Evolutionary conservation across 1,284 basidiomycete species (phyloP).

Genomic region (Inonotus hispidus): DNA sequence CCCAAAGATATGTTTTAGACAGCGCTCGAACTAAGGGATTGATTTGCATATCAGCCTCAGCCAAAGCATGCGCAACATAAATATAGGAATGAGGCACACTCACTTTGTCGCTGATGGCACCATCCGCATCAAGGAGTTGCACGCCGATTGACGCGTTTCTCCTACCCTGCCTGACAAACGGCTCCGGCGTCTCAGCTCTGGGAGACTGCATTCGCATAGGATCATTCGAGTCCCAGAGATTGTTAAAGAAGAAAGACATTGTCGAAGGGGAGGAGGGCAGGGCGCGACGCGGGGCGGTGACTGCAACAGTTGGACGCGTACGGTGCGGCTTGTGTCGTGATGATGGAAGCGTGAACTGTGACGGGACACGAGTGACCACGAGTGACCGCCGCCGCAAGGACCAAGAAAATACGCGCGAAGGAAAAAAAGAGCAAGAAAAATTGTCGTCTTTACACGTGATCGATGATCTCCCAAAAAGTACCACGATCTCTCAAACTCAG

Average conservation of each 20-base stretch:
- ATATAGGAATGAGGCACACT: conserved; percentile 6
- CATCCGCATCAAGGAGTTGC: conserved; percentile 59
- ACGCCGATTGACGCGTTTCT: conserved; percentile 40
- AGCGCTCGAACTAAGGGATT: conserved; percentile 47
- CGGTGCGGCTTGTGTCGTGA: neutral
- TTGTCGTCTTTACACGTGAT: neutral
- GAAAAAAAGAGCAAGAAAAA: too few species aligned
- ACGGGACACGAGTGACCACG: neutral
- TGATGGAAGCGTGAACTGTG: neutral
- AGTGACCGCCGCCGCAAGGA: too few species aligned
- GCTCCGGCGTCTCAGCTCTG: conserved; percentile 56
- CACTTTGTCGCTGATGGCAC: conserved; percentile 59
- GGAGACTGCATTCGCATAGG: conserved; percentile 36
- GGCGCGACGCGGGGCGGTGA: neutral
- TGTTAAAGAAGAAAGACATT: conserved; percentile 7
- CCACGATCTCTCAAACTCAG: neutral
- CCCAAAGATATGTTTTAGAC: conserved; percentile 64
- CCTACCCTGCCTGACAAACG: conserved; percentile 51
- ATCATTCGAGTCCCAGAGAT: conserved; percentile 14
- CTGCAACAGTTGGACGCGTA: neutral
- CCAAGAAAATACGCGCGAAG: neutral
- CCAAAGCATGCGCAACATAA: neutral
- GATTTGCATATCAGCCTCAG: neutral
- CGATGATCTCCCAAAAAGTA: neutral
- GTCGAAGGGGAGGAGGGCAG: neutral